Conservation (phyloP, 140 eudicot genomes). For the Ambrosia hybrid region DNA sequence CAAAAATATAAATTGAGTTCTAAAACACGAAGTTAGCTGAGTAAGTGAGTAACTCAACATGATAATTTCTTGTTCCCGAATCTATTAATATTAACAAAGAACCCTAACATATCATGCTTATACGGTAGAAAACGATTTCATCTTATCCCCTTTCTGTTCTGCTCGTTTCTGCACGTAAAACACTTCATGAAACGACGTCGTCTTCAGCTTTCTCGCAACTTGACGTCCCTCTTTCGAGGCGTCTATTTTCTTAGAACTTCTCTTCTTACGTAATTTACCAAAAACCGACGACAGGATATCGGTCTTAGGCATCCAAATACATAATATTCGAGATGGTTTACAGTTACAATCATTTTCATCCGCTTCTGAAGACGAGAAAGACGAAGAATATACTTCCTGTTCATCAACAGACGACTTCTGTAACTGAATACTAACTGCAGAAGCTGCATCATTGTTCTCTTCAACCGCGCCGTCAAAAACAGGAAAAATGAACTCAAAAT, state of each 20-base stretch:
- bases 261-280: too few species aligned
- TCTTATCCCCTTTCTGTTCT: conserved; percentile 37
- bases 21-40: too few species aligned
- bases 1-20: too few species aligned
- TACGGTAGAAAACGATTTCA: conserved; percentile 36
- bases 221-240: conserved; percentile 5
- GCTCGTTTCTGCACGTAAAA: conserved; percentile 45
- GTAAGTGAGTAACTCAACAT: not conserved
- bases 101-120: conserved; percentile 51
- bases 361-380: conserved; percentile 14
- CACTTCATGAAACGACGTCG: conserved; percentile 31
- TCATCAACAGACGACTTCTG: too few species aligned
- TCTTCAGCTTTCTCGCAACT: not conserved
- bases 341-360: too few species aligned
- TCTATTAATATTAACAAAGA: conserved; percentile 42
- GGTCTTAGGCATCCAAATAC: conserved; percentile 5
- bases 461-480: too few species aligned
- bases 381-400: conserved; percentile 17
- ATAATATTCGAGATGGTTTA: too few species aligned
- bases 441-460: too few species aligned
- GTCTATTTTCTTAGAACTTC: conserved; percentile 4
- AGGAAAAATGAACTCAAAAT: too few species aligned
- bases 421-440: too few species aligned
- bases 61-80: conserved; percentile 18
- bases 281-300: not conserved